Evolutionary conservation across 805 yeast species (phyloP).

Genomic region (Priceomyces haplophilus): DNA sequence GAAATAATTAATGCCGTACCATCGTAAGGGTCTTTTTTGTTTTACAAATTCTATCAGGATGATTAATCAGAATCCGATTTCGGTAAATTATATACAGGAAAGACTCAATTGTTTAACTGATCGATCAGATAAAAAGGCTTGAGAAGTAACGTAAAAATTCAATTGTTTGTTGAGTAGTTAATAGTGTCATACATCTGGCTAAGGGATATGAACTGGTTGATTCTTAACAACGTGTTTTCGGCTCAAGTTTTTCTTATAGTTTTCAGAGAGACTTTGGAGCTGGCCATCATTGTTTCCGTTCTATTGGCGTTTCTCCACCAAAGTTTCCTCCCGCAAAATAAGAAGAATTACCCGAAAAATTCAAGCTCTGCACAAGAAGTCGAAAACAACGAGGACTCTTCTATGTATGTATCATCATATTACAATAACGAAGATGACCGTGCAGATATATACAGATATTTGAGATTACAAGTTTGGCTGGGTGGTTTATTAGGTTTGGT

Average conservation of each 20-base stretch:
- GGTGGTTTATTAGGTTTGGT: conserved; percentile 42
- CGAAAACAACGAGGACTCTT: not conserved
- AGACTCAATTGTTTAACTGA: conserved; percentile 8
- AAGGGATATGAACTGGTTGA: not conserved
- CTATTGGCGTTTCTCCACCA: conserved; percentile 68
- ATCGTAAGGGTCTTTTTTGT: too few species aligned
- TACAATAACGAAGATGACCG: not conserved
- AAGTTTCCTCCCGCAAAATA: conserved; percentile 27
- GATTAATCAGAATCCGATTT: too few species aligned
- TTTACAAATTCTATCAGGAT: too few species aligned
- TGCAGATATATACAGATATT: conserved; percentile 14
- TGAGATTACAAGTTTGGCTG: conserved; percentile 41
- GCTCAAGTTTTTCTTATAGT: conserved; percentile 73
- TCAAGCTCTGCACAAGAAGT: not conserved
- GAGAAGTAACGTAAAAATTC: too few species aligned
- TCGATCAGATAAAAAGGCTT: conserved; percentile 9
- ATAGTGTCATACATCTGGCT: too few species aligned
- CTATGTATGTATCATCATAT: not conserved
- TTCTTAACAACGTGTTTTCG: conserved; percentile 41
- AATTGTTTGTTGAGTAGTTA: too few species aligned
- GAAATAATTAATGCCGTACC: too few species aligned
- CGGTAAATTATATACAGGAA: too few species aligned
- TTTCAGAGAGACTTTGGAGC: conserved; percentile 69
- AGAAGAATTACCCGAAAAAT: not conserved
- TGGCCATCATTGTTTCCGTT: conserved; percentile 73